Percentiles rank a stretch among this genome's conserved stretches.
Conservation (phyloP, 2,329 filamentous ascomycete genomes). For the Trichoderma semiorbis region DNA sequence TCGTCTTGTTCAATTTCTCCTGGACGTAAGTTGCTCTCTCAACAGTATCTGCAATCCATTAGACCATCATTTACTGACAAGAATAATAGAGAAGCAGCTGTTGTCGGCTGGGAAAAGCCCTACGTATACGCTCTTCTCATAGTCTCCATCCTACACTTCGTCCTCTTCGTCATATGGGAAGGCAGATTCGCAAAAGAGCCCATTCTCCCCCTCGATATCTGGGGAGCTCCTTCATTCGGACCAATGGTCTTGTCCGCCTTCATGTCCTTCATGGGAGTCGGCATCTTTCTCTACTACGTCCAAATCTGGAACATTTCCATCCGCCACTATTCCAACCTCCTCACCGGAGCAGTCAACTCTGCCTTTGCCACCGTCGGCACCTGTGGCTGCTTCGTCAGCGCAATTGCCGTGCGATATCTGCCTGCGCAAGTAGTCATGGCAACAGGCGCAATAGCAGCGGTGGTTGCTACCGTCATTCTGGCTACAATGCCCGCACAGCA, state of each 20-base stretch:
- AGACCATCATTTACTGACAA: neutral
- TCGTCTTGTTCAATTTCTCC: constrained; percentile 49
- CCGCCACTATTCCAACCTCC: constrained; percentile 39
- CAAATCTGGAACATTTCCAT: constrained; percentile 43
- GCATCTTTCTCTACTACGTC: constrained; percentile 48
- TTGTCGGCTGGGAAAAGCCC: constrained; percentile 42
- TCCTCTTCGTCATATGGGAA: constrained; percentile 41
- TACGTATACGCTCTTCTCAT: constrained; percentile 41
- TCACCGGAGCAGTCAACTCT: constrained; percentile 35
- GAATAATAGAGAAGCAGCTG: constrained; percentile 36
- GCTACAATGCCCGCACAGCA: constrained; percentile 45
- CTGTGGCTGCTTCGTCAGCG: constrained; percentile 38
- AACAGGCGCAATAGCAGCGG: constrained; percentile 33
- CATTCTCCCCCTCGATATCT: constrained; percentile 40
- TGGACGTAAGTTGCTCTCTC: constrained; percentile 43
- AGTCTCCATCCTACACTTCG: constrained; percentile 30
- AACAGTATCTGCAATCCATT: rapidly evolving
- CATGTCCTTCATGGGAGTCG: constrained; percentile 46
- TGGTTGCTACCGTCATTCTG: constrained; percentile 24
- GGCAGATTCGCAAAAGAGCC: constrained; percentile 35
- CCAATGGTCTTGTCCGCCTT: constrained; percentile 42
- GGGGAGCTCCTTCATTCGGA: constrained; percentile 32
- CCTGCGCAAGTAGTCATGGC: constrained; percentile 47
- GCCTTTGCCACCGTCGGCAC: constrained; percentile 40
- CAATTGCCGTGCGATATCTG: constrained; percentile 45